Evolutionary conservation across 192 early-diverging fungal species (phyloP).

Genomic region (Dissophora globulifera): DNA sequence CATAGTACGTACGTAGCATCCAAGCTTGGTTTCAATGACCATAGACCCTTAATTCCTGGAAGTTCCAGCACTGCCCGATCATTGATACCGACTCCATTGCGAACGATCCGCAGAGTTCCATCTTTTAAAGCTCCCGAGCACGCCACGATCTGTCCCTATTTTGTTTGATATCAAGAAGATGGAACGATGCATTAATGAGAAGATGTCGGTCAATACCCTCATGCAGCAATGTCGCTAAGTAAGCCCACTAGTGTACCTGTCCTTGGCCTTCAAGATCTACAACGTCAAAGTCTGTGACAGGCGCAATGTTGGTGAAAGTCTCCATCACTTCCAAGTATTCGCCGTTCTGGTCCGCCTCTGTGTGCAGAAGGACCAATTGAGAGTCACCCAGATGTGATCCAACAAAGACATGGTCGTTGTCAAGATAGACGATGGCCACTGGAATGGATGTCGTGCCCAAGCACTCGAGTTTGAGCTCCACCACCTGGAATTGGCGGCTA

Average conservation of each 20-base stretch:
- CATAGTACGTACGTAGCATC: slow-evolving; percentile 61
- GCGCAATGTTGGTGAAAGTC: slow-evolving; percentile 80
- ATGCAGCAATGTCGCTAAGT: too few species aligned
- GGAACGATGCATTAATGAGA: background rate
- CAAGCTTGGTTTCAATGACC: slow-evolving; percentile 68
- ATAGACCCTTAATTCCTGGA: slow-evolving; percentile 75
- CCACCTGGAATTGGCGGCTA: slow-evolving; percentile 9
- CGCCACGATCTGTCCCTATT: slow-evolving; percentile 81
- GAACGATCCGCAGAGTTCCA: slow-evolving; percentile 83
- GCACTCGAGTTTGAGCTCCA: slow-evolving; percentile 55
- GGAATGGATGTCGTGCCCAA: slow-evolving; percentile 63
- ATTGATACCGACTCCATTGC: slow-evolving; percentile 91
- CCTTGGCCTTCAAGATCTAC: slow-evolving; percentile 80
- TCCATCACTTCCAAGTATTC: slow-evolving; percentile 69
- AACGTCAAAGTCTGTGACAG: slow-evolving; percentile 87
- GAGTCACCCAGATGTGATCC: slow-evolving; percentile 92
- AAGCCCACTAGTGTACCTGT: slow-evolving; percentile 26
- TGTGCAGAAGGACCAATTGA: slow-evolving; percentile 72
- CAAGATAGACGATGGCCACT: slow-evolving; percentile 74
- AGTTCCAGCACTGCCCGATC: slow-evolving; percentile 67
- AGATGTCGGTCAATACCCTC: background rate
- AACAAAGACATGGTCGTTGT: slow-evolving; percentile 76
- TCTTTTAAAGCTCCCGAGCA: slow-evolving; percentile 83
- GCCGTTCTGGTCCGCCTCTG: slow-evolving; percentile 55
- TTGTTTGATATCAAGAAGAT: background rate